A percentile compares a stretch with the other conserved stretches of the same genome.
These are phyloP conservation scores for Hypoxylon sp. DNA, from an alignment of 2,329 filamentous ascomycete genomes.

Conservation along the genomic window DNA sequence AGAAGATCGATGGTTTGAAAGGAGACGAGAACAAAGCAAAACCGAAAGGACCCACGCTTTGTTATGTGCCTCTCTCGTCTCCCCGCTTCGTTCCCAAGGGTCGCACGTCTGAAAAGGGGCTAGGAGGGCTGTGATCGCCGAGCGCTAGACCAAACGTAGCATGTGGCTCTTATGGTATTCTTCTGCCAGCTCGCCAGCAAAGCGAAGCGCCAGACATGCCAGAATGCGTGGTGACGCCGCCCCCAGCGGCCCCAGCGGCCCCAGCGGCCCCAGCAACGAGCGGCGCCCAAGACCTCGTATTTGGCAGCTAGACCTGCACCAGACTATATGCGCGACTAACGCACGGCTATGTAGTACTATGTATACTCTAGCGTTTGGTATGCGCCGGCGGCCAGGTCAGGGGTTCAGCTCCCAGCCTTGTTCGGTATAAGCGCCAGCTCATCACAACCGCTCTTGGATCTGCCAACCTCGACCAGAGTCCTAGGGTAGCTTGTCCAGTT, in stretches of 20 bases:
- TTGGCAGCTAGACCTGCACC: conserved; percentile 9
- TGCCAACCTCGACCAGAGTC: conserved; percentile 20
- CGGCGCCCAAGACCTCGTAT: conserved; percentile 28
- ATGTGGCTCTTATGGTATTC: conserved; percentile 32
- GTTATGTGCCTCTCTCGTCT: conserved; percentile 11
- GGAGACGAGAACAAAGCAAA: conserved; percentile 7
- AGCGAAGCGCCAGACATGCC: conserved; percentile 27
- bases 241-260: neutral
- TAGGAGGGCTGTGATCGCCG: conserved; percentile 27
- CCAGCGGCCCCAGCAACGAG: too few species aligned
- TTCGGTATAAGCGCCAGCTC: conserved; percentile 26
- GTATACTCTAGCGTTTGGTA: neutral
- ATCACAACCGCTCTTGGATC: conserved; percentile 27
- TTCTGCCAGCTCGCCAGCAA: conserved; percentile 20
- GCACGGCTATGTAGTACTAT: conserved; percentile 4
- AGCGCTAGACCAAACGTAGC: conserved; percentile 31
- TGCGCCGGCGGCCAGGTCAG: conserved; percentile 18
- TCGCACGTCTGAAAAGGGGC: conserved; percentile 14
- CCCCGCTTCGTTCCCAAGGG: conserved; percentile 7
- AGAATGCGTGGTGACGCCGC: conserved; percentile 31
- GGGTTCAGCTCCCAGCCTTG: conserved; percentile 35
- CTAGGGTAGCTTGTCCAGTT: conserved; percentile 6
- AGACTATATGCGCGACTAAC: neutral
- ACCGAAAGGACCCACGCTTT: conserved; percentile 7
- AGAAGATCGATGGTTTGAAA: conserved; percentile 21